Evolutionary conservation across 257 asterid genomes (phyloP).

Genomic region (Schizonepeta tenuifolia): DNA sequence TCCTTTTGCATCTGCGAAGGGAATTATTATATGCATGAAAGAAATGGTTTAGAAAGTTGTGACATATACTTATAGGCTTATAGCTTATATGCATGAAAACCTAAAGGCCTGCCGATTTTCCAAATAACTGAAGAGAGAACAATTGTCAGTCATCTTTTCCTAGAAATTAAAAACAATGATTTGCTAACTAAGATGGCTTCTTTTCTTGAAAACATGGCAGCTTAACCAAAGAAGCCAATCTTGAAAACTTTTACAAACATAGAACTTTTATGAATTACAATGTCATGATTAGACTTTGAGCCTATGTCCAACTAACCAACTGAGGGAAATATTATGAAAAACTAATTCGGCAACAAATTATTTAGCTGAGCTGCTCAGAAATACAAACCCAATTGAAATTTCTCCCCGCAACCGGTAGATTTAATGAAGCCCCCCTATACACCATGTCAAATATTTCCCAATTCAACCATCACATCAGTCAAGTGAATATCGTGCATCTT

Average conservation of each 20-base stretch:
- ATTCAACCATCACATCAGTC: neutral
- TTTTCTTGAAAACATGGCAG: neutral
- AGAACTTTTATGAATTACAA: slow-evolving; percentile 12
- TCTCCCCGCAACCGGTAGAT: slow-evolving; percentile 11
- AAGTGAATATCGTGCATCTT: slow-evolving; percentile 4
- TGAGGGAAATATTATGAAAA: neutral
- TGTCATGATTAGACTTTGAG: neutral
- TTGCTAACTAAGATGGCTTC: neutral
- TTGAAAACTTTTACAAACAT: neutral
- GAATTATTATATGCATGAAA: neutral
- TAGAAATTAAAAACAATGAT: neutral
- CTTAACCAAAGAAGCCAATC: neutral
- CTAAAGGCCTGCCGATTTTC: neutral
- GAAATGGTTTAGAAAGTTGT: neutral
- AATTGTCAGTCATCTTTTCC: neutral
- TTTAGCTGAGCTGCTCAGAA: slow-evolving; percentile 11
- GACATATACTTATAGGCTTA: neutral
- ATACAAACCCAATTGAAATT: slow-evolving; percentile 20
- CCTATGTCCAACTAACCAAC: neutral
- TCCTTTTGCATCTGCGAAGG: neutral
- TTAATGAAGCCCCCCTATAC: neutral
- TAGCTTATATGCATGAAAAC: neutral
- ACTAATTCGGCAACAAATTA: slow-evolving; percentile 5
- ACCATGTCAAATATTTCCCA: neutral
- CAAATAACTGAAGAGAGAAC: neutral